phyloP scores from a whole-genome alignment of 2,329 filamentous ascomycete species.

The Trichoderma semiorbis region DNA sequence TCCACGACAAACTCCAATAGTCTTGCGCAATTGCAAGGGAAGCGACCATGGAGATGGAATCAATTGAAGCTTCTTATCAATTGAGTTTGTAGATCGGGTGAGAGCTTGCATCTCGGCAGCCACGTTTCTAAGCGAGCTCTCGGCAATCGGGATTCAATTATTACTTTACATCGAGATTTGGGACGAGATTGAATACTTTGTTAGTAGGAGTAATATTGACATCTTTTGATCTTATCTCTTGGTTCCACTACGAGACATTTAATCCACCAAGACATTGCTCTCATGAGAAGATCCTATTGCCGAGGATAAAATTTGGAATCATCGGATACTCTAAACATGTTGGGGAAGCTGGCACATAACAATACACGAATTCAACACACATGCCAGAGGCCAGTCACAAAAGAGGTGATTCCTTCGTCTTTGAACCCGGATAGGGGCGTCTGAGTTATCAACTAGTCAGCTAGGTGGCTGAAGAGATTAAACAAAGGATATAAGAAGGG shows the following conservation, averaged over 20 bases:
- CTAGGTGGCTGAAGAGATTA: too few species aligned
- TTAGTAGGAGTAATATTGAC: not conserved
- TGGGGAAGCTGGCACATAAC: not conserved
- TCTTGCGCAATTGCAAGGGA: not conserved
- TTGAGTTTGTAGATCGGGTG: not conserved
- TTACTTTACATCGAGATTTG: not conserved
- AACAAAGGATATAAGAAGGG: too few species aligned
- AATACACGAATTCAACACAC: not conserved
- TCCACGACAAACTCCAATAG: not conserved
- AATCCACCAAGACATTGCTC: not conserved
- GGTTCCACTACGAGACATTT: not conserved
- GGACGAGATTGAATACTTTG: not conserved
- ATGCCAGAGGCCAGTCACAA: too few species aligned
- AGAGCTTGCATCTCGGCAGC: not conserved
- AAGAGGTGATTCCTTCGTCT: too few species aligned
- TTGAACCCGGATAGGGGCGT: too few species aligned
- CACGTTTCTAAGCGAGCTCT: not conserved
- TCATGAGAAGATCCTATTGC: not conserved
- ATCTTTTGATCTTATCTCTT: not conserved
- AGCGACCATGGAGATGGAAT: not conserved
- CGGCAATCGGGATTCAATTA: not conserved
- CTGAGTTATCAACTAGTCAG: too few species aligned
- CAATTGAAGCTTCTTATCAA: not conserved
- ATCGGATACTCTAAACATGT: not conserved
- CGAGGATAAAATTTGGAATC: not conserved